A percentile compares a stretch with the other conserved stretches of the same genome.
Conservation (phyloP, 352 stramenopile genomes). For the Phytopythium montanum region DNA sequence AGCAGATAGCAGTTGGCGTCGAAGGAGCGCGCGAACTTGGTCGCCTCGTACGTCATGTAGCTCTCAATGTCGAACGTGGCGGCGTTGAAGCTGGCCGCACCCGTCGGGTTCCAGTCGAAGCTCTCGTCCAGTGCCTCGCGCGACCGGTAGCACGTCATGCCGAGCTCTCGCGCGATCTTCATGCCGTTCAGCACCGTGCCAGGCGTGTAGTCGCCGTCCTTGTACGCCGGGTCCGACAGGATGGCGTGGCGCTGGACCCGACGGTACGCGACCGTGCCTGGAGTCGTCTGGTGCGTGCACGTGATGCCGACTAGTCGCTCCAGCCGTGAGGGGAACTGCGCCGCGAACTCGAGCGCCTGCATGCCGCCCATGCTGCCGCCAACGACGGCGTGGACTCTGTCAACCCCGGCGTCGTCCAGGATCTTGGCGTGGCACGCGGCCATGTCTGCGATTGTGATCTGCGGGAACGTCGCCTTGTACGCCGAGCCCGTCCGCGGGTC, state of each 20-base stretch:
- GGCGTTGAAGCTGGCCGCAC: constrained; percentile 63
- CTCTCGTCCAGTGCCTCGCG: constrained; percentile 82
- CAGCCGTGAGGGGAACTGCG: too few species aligned
- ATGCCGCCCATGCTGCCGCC: constrained; percentile 88
- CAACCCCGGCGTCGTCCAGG: constrained; percentile 71
- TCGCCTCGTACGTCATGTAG: constrained; percentile 90
- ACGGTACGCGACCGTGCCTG: constrained; percentile 80
- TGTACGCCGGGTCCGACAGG: constrained; percentile 69
- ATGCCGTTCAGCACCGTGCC: constrained; percentile 67
- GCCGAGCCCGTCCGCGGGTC: constrained; percentile 59
- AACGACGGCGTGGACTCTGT: constrained; percentile 78
- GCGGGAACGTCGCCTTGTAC: constrained; percentile 74
- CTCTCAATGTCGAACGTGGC: constrained; percentile 86
- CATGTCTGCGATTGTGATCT: constrained; percentile 85
- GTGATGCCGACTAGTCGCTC: constrained; percentile 37
- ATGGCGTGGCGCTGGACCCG: constrained; percentile 84
- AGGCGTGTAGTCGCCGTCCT: constrained; percentile 71
- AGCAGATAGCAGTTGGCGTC: constrained; percentile 89
- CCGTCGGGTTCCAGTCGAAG: constrained; percentile 86
- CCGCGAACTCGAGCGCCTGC: too few species aligned
- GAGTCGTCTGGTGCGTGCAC: constrained; percentile 84
- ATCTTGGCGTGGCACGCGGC: constrained; percentile 72
- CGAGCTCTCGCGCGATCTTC: constrained; percentile 81
- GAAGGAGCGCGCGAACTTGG: constrained; percentile 81
- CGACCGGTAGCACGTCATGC: constrained; percentile 89